phyloP scores from a whole-genome alignment of 1,139 yeast genomes.

The Pichia sp. region DNA sequence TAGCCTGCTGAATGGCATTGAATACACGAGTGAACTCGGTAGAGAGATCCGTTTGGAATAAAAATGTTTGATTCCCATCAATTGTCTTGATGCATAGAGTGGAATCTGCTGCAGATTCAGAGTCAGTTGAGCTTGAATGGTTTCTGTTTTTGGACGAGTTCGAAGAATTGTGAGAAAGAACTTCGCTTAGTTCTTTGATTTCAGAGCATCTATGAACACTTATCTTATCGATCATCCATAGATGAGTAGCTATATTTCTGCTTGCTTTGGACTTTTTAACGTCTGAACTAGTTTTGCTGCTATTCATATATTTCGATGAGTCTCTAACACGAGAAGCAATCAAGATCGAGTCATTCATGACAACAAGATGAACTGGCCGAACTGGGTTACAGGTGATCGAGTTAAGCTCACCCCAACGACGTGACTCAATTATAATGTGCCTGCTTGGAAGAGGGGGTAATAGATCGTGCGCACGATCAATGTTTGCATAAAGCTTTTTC shows the following conservation, averaged over 20 bases:
- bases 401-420: slow-evolving; percentile 81
- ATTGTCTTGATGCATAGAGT: slow-evolving; percentile 46
- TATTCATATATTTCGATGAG: not conserved
- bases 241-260: slow-evolving; percentile 61
- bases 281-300: not conserved
- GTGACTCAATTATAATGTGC: slow-evolving; percentile 44
- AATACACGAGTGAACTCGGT: slow-evolving; percentile 58
- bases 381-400: slow-evolving; percentile 69
- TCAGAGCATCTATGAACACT: slow-evolving; percentile 14
- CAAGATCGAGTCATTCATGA: slow-evolving; percentile 73
- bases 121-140: not conserved
- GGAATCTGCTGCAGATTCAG: slow-evolving; percentile 28
- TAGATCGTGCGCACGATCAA: slow-evolving; percentile 85
- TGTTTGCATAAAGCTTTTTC: slow-evolving; percentile 69
- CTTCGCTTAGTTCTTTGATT: slow-evolving; percentile 10
- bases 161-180: not conserved
- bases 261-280: slow-evolving; percentile 25
- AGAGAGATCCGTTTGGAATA: slow-evolving; percentile 61
- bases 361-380: slow-evolving; percentile 70
- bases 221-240: slow-evolving; percentile 43
- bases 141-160: not conserved
- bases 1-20: slow-evolving; percentile 60
- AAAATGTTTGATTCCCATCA: slow-evolving; percentile 43
- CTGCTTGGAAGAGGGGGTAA: slow-evolving; percentile 77
- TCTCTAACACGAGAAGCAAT: slow-evolving; percentile 62